Base-by-base conservation (phyloP, 208 protist genomes). In the Strigomonas culicis region DNA sequence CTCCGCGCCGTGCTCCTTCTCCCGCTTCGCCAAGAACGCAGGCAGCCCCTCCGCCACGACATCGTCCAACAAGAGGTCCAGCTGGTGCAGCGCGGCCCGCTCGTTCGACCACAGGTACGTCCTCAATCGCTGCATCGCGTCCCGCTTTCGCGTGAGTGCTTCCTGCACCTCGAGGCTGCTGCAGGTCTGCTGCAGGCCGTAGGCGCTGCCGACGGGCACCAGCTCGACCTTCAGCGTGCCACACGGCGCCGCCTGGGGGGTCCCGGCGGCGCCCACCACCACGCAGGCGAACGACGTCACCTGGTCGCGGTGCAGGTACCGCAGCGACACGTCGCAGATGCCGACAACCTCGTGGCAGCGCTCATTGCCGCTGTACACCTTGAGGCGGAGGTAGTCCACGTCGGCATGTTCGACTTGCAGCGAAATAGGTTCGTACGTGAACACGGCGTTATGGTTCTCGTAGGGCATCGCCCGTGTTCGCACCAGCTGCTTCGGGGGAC, bases 61-160 rank as follows among this genome's bases (percentile, higher is more conserved):
- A 53, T 68, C 25, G 62, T 58, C 47, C 56, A 71, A 32, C 22
- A 74, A 62, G 0, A 74, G 60, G 36, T 82, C 75, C 21, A 76
- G 43, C 31, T 49, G 66, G 28, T 82, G 75, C n/a, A 77, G n/a
- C 47, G 13, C 17, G 3, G 56, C 1, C 25, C 50, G 70, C 21
- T 32, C 25, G 31, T 63, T n/a, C 24, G 55, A 47, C 71, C 66
- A 77, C 24, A 82, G 39, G 41, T 66, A 27, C 19, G 62, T 41
- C 4, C 43, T 34, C 17, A 80, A 51, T 0, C 46, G 31, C 6
- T 39, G 2, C 19, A 10, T 21, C 52, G 24, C n/a, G 11, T 7
- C 28, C 6, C 6, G 11, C 28, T 30, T 21, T 15, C n/a, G 15
- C 21, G 7, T 7, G 4, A 58, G 27, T 7, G 25, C 15, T 7